Evolutionary conservation across 73 alveolate genomes (phyloP).

Genomic region (Paramecium sonneborni): DNA sequence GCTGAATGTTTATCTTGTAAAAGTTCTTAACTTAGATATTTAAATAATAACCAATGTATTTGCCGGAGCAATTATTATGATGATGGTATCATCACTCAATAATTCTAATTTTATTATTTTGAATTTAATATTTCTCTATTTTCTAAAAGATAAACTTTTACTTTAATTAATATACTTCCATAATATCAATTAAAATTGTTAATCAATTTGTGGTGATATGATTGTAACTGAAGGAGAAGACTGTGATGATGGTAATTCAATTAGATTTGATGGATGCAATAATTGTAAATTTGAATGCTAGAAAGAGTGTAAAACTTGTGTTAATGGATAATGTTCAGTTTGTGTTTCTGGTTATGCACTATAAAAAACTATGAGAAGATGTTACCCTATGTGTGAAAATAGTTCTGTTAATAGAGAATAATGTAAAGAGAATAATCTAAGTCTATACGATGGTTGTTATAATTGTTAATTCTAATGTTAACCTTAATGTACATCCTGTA

Average conservation of each 20-base stretch:
- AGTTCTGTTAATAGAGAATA: not conserved
- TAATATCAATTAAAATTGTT: not conserved
- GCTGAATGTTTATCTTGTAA: not conserved
- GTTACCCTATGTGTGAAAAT: not conserved
- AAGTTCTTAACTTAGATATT: not conserved
- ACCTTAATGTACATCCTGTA: not conserved
- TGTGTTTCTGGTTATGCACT: not conserved
- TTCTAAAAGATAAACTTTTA: too few relatives aligned
- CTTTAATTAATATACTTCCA: too few relatives aligned
- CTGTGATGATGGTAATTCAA: slow-evolving; percentile 81
- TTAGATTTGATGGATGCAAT: slow-evolving; percentile 75
- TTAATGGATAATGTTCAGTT: slow-evolving; percentile 20
- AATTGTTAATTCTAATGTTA: not conserved
- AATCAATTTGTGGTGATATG: not conserved
- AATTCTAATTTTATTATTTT: too few relatives aligned
- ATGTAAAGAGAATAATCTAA: slow-evolving; percentile 1
- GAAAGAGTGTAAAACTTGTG: slow-evolving; percentile 65
- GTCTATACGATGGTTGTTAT: slow-evolving; percentile 6
- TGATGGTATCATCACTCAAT: too few relatives aligned
- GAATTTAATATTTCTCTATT: too few relatives aligned
- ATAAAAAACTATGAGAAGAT: not conserved
- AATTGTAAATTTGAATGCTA: slow-evolving; percentile 69
- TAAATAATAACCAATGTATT: not conserved
- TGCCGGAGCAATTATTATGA: not conserved
- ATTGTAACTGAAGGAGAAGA: slow-evolving; percentile 47